These are phyloP conservation scores for Triangularia setosa DNA, from an alignment of 2,329 filamentous ascomycete species.

Conservation along the genomic window DNA sequence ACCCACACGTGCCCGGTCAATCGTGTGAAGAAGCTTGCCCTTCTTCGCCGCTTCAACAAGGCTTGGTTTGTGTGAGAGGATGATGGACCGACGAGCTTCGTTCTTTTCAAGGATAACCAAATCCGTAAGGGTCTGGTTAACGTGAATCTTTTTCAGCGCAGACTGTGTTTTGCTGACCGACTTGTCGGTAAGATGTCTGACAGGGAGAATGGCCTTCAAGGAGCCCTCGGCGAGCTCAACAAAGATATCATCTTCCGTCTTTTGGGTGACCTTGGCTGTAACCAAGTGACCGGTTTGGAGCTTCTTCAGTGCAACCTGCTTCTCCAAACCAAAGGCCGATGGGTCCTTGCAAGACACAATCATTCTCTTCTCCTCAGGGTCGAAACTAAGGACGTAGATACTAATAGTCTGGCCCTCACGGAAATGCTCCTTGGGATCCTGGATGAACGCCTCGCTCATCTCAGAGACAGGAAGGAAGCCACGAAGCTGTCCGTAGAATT, in stretches of 20 bases:
- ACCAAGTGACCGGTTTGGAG: constrained; percentile 72
- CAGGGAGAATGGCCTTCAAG: constrained; percentile 71
- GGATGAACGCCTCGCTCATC: constrained; percentile 97
- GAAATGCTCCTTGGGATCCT: constrained; percentile 86
- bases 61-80: constrained; percentile 78
- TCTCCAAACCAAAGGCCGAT: constrained; percentile 67
- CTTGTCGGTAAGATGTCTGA: constrained; percentile 81
- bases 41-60: constrained; percentile 72
- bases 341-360: constrained; percentile 93
- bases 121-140: constrained; percentile 77
- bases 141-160: constrained; percentile 73
- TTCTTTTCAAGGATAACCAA: constrained; percentile 87
- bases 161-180: constrained; percentile 73
- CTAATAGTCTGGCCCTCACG: constrained; percentile 85
- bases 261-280: constrained; percentile 75
- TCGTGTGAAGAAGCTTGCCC: constrained; percentile 64
- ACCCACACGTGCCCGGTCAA: constrained; percentile 69
- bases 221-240: constrained; percentile 71
- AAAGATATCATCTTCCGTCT: constrained; percentile 70
- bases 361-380: constrained; percentile 66
- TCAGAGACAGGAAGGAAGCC: constrained; percentile 91
- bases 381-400: constrained; percentile 79
- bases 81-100: constrained; percentile 68
- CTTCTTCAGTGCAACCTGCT: constrained; percentile 71
- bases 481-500: constrained; percentile 81